Evolutionary conservation across 2,329 filamentous ascomycete species (phyloP), one percentile per base, ranked within the genome.

Genomic region (Leptosphaerulina australis): DNA sequence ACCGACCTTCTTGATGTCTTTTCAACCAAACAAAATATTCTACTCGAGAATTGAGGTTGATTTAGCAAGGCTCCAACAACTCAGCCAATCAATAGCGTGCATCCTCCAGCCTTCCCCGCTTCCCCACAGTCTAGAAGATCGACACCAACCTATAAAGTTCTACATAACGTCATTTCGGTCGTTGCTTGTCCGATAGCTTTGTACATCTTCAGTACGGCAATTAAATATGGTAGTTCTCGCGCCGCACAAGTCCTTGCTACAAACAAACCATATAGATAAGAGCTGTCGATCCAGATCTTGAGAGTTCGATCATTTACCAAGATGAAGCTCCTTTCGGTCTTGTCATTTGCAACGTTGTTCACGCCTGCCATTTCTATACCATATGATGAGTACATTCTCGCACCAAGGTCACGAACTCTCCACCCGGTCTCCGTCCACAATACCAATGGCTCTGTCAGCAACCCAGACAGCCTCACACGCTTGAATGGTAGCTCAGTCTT

Each of bases 351-450:
- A 21, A 36, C 30, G 15, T 36, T 51, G 21, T 2, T 51, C 25
- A 41, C 30, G 24, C 31, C 41, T 36, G 34, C 41, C 8, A 4
- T 30, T 3, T 55, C 61, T 0, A 55, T 59, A 4, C 60, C 60
- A 5, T 76, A 77, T 38, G 64, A 71, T 7, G 56, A 76, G 40
- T 76, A 76, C 52, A 77, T 77, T 21, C 62, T 77, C 2, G 72
- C 74, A 1, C 74, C 74, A 0, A 59, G 54, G n/a, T 75, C 73
- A 10, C 62, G 74, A 22, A 73, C 64, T 0, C 18, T 63, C 0
- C 25, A 47, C 2, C 61, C 61, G 1, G 55, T 67, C 15, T 73
- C 73, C 0, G 65, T 77, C 4, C 71, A 75, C 57, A 65, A 47
- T 51, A 64, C 70, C 22, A 69, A 76, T 60, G 75, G 75, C 20